These are phyloP conservation scores for Pneumocystis sp. DNA, from an alignment of 1,139 yeast species.

Conservation along the genomic window DNA sequence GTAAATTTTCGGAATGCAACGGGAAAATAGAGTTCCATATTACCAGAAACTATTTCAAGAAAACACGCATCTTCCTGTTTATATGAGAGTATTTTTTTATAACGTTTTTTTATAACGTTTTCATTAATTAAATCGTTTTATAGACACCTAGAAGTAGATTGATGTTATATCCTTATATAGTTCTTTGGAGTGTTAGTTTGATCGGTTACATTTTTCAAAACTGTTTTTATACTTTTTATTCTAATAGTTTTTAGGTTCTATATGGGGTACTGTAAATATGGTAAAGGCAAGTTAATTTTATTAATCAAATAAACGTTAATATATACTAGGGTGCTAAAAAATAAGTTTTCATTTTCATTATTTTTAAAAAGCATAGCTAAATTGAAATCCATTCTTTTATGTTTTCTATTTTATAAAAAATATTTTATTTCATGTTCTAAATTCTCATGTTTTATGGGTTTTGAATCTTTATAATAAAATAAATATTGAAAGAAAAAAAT, in stretches of 20 bases:
- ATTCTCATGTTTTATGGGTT: too few relatives aligned
- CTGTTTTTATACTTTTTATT: background rate
- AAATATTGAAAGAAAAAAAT: too few relatives aligned
- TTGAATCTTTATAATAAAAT: too few relatives aligned
- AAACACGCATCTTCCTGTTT: constrained; percentile 24
- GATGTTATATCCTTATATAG: constrained; percentile 79
- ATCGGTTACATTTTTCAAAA: constrained; percentile 1
- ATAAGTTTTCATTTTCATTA: background rate
- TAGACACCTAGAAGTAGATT: constrained; percentile 49
- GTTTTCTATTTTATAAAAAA: background rate
- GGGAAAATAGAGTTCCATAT: constrained; percentile 23
- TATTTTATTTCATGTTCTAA: too few relatives aligned
- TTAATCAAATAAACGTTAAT: background rate
- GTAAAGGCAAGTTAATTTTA: background rate
- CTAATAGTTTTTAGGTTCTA: background rate
- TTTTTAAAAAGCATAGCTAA: background rate
- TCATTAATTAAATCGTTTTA: background rate
- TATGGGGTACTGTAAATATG: background rate
- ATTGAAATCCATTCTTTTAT: background rate
- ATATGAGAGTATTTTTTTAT: constrained; percentile 25
- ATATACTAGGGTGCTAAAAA: background rate
- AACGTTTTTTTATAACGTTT: background rate
- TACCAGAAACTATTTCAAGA: constrained; percentile 28
- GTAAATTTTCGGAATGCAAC: background rate
- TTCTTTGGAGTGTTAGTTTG: constrained; percentile 35